Conservation (phyloP, 805 yeast species). For the Candida berthetii region DNA sequence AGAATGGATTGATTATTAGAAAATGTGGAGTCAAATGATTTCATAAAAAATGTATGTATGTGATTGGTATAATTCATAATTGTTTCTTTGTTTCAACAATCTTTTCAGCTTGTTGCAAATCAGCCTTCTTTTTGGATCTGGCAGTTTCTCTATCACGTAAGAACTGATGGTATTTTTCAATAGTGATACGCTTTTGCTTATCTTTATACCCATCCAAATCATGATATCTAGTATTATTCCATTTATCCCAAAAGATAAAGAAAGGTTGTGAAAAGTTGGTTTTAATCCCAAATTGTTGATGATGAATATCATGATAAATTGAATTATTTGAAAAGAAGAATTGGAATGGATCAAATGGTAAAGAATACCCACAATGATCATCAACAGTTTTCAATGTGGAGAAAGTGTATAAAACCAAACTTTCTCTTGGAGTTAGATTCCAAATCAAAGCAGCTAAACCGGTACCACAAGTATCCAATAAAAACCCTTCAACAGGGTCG, state of each 20-base stretch:
- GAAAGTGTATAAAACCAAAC: slow-evolving; percentile 67
- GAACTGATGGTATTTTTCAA: slow-evolving; percentile 59
- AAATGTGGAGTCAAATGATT: too few relatives aligned
- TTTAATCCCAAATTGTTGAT: slow-evolving; percentile 92
- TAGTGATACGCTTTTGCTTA: slow-evolving; percentile 60
- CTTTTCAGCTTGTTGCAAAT: slow-evolving; percentile 5
- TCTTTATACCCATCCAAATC: slow-evolving; percentile 58
- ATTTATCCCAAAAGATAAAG: slow-evolving; percentile 87
- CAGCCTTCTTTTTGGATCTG: slow-evolving; percentile 19
- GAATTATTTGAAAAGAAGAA: slow-evolving; percentile 90
- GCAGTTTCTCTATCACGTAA: slow-evolving; percentile 30
- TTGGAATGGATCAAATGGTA: slow-evolving; percentile 92
- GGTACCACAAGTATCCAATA: slow-evolving; percentile 88
- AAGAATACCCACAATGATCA: slow-evolving; percentile 96
- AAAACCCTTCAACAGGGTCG: slow-evolving; percentile 89
- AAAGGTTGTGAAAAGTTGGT: slow-evolving; percentile 94
- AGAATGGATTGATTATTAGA: too few relatives aligned
- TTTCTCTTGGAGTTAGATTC: slow-evolving; percentile 69
- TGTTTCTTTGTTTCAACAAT: background rate
- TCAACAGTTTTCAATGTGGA: slow-evolving; percentile 96
- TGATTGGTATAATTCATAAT: too few relatives aligned
- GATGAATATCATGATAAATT: slow-evolving; percentile 95
- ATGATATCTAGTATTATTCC: slow-evolving; percentile 67
- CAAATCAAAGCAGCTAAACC: slow-evolving; percentile 70
- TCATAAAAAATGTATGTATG: too few relatives aligned